Evolutionary conservation across 2,329 filamentous ascomycete genomes (phyloP).

Genomic region (Phymatotrichopsis omnivora): DNA sequence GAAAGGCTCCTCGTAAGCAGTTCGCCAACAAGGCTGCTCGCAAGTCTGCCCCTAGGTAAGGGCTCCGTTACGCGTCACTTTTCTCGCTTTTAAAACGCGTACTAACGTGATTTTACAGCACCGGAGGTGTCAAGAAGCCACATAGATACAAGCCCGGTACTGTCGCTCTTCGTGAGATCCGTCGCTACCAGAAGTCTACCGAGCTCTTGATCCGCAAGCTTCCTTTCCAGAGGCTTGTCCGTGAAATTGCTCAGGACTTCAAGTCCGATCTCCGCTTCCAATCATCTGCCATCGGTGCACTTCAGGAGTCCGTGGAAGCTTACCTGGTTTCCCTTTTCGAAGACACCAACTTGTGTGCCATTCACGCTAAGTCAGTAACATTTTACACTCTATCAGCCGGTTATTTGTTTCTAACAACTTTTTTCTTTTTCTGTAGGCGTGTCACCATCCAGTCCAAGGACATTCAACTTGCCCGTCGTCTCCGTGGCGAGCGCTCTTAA

Average conservation of each 20-base stretch:
- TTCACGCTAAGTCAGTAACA: slow-evolving; percentile 10
- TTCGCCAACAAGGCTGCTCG: slow-evolving; percentile 98
- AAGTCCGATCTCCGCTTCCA: slow-evolving; percentile 96
- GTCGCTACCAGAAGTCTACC: slow-evolving; percentile 65
- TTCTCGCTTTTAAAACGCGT: background rate
- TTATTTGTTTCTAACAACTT: slow-evolving; percentile 15
- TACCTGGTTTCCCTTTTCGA: slow-evolving; percentile 98
- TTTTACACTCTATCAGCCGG: background rate
- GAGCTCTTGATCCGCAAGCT: slow-evolving; percentile 92
- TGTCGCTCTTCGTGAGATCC: slow-evolving; percentile 95
- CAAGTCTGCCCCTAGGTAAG: slow-evolving; percentile 74
- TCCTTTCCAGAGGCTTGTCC: slow-evolving; percentile 93
- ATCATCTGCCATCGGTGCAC: slow-evolving; percentile 90
- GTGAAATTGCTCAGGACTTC: slow-evolving; percentile 94
- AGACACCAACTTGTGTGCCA: slow-evolving; percentile 96
- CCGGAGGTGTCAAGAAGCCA: slow-evolving; percentile 86
- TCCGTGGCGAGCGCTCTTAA: slow-evolving; percentile 86
- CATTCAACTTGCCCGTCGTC: slow-evolving; percentile 89
- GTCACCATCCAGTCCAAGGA: slow-evolving; percentile 98
- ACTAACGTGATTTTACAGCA: slow-evolving; percentile 4
- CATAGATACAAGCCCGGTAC: slow-evolving; percentile 80
- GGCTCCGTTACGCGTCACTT: background rate
- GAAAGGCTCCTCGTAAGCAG: slow-evolving; percentile 83
- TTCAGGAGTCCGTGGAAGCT: slow-evolving; percentile 97
- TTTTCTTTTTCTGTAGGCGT: slow-evolving; percentile 47